Percentiles rank a stretch among this genome's conserved stretches.
Evolutionary conservation across 1,139 yeast genomes (phyloP).

Genomic region (Kodamaea arcana): DNA sequence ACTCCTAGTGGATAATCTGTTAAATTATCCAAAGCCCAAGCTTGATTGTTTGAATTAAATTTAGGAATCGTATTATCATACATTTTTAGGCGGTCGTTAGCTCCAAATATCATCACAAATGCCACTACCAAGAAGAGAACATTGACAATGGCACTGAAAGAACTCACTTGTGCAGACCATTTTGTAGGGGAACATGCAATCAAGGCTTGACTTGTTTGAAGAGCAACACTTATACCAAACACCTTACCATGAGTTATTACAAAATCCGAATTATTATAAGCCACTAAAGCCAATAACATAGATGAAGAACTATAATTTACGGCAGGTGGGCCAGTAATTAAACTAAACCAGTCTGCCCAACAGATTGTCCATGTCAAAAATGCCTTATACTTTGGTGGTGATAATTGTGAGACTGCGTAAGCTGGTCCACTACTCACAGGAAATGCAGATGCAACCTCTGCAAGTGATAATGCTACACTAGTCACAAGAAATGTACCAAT

Average conservation of each 20-base stretch:
- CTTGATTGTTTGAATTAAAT: constrained; percentile 46
- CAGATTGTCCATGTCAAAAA: constrained; percentile 38
- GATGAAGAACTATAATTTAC: constrained; percentile 58
- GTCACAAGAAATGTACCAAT: constrained; percentile 47
- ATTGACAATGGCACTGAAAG: constrained; percentile 49
- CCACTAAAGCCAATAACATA: constrained; percentile 53
- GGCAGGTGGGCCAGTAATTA: constrained; percentile 56
- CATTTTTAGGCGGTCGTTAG: constrained; percentile 36
- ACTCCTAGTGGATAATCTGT: constrained; percentile 68
- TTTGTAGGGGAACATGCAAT: constrained; percentile 50
- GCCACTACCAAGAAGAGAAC: constrained; percentile 50
- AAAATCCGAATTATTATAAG: constrained; percentile 19
- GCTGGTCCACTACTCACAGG: constrained; percentile 49
- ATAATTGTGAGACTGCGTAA: constrained; percentile 45
- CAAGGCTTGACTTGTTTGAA: constrained; percentile 46
- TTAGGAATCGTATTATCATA: constrained; percentile 29
- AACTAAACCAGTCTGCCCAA: constrained; percentile 41
- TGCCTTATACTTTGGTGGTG: constrained; percentile 51
- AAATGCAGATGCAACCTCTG: constrained; percentile 44
- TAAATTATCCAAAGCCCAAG: constrained; percentile 56
- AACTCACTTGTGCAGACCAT: constrained; percentile 53
- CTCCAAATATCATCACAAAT: constrained; percentile 54
- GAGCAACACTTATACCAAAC: constrained; percentile 31
- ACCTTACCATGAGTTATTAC: constrained; percentile 17
- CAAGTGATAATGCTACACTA: constrained; percentile 47